phyloP scores from a whole-genome alignment of 2,329 filamentous ascomycete species.

The Alternaria alternata region DNA sequence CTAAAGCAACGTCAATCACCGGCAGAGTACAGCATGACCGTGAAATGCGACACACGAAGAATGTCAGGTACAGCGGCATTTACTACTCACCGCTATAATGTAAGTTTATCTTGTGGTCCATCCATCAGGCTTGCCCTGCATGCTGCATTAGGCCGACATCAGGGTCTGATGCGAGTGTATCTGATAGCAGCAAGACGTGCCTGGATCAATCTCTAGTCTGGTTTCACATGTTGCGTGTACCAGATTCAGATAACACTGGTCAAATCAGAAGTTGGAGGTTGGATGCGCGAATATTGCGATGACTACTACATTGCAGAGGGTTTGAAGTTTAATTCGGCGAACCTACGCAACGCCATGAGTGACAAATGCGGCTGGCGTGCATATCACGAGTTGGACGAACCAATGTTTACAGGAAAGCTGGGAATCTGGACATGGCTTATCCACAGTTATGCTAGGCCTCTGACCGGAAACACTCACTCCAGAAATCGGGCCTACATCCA shows the following conservation, averaged over 20 bases:
- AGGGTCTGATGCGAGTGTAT: slow-evolving; percentile 9
- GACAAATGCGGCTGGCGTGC: not conserved
- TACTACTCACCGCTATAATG: slow-evolving; percentile 11
- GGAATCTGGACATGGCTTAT: not conserved
- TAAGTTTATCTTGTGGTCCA: slow-evolving; percentile 12
- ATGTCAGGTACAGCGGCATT: not conserved
- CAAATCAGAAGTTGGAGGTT: not conserved
- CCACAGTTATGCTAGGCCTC: not conserved
- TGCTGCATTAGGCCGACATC: slow-evolving; percentile 7
- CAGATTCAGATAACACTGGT: not conserved
- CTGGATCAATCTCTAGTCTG: not conserved
- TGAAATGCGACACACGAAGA: slow-evolving; percentile 3
- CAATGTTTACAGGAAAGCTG: not conserved
- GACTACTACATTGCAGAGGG: not conserved
- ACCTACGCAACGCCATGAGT: not conserved
- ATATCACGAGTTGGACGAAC: not conserved
- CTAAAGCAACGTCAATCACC: slow-evolving; percentile 28
- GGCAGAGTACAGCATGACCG: slow-evolving; percentile 8
- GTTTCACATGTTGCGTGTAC: slow-evolving; percentile 2
- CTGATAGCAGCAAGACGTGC: not conserved
- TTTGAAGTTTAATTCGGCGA: slow-evolving; percentile 1
- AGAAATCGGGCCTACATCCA: not conserved
- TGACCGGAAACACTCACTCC: not conserved
- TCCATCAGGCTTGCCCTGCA: slow-evolving; percentile 10
- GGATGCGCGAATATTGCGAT: not conserved